Percentiles rank a stretch among this genome's conserved stretches.
Conservation (phyloP, 139 green algal species). For the Chlorella sp. region DNA sequence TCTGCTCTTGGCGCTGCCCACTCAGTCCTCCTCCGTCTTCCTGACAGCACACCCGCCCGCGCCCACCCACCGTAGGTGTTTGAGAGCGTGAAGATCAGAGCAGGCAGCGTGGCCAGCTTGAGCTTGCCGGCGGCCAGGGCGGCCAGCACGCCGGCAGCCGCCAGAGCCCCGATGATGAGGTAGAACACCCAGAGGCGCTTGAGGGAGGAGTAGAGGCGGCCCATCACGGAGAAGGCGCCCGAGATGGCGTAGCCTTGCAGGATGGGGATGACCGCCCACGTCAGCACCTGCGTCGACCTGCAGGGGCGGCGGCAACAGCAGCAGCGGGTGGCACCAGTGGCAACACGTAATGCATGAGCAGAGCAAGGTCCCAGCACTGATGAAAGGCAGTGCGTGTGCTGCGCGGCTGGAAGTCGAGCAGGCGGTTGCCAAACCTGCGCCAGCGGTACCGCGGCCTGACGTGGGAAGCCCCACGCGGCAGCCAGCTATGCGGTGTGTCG, state of each 20-base stretch:
- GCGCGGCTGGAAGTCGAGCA: too few relatives aligned
- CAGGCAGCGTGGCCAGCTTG: conserved; percentile 54
- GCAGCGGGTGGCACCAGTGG: background rate
- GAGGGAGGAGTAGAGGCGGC: conserved; percentile 59
- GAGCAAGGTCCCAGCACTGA: too few relatives aligned
- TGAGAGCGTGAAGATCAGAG: conserved; percentile 78
- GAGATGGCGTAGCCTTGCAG: conserved; percentile 88
- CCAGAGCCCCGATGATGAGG: conserved; percentile 68
- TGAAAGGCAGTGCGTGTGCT: too few relatives aligned
- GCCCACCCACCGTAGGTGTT: conserved; percentile 83
- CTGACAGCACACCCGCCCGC: background rate
- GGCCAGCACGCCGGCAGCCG: conserved; percentile 54
- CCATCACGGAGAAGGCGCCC: conserved; percentile 83
- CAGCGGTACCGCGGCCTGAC: too few relatives aligned
- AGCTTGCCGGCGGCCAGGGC: conserved; percentile 66
- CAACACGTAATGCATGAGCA: too few relatives aligned
- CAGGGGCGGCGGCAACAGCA: too few relatives aligned
- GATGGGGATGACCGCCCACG: conserved; percentile 90
- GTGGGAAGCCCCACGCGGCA: too few relatives aligned
- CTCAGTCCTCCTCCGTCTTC: background rate
- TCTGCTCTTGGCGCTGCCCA: background rate
- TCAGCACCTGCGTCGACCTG: conserved; percentile 84
- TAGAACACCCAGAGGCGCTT: conserved; percentile 83
- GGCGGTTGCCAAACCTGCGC: too few relatives aligned
- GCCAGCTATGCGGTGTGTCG: too few relatives aligned